phyloP scores from a whole-genome alignment of 176 grass and related monocot genomes.

The Zoysia japonica region DNA sequence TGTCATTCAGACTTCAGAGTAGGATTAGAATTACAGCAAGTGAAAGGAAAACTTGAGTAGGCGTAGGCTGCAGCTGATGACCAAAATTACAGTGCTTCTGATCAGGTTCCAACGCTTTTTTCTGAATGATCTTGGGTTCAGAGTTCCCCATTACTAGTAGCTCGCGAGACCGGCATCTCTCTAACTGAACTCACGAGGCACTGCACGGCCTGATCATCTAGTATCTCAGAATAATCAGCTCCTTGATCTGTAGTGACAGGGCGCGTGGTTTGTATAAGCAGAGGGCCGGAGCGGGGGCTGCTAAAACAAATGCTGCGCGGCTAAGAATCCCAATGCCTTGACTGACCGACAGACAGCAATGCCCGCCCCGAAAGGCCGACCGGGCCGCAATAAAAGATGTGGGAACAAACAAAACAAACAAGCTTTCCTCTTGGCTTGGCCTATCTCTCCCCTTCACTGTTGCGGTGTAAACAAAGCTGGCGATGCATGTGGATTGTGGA shows the following conservation, averaged over 20 bases:
- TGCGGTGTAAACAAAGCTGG: constrained; percentile 24
- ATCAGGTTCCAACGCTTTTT: background rate
- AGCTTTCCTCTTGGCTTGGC: constrained; percentile 48
- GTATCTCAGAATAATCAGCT: background rate
- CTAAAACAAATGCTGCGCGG: constrained; percentile 42
- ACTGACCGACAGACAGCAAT: constrained; percentile 51
- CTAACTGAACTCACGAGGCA: background rate
- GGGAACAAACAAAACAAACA: constrained; percentile 61
- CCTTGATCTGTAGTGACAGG: constrained; percentile 12
- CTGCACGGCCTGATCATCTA: background rate
- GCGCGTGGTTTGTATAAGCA: background rate
- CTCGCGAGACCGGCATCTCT: constrained; percentile 19
- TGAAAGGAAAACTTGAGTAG: background rate
- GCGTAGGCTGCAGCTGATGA: background rate
- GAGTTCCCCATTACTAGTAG: background rate
- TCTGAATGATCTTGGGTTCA: background rate
- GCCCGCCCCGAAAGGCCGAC: constrained; percentile 43
- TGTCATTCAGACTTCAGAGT: too few species aligned
- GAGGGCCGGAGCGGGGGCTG: background rate
- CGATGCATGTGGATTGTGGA: constrained; percentile 25
- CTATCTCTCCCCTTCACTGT: constrained; percentile 37
- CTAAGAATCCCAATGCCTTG: constrained; percentile 64
- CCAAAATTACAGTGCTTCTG: background rate
- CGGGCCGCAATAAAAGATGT: constrained; percentile 61
- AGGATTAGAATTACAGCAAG: background rate